A percentile compares a stretch with the other conserved stretches of the same genome.
phyloP scores from a whole-genome alignment of 352 stramenopile species.

The Pythium insidiosum region DNA sequence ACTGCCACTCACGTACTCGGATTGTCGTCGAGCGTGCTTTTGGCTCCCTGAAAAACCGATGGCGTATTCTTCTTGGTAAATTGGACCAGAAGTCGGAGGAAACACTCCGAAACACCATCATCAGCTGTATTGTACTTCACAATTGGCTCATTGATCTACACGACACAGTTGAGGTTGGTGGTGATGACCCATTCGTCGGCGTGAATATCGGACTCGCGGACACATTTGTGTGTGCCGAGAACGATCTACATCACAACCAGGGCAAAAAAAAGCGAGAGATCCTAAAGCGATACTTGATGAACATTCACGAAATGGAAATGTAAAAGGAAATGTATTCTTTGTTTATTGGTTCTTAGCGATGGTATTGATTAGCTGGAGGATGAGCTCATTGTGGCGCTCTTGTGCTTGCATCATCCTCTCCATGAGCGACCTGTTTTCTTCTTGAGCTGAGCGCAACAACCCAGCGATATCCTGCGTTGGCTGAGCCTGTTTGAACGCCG shows the following conservation, averaged over 20 bases:
- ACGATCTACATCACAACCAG: not conserved
- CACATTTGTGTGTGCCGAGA: not conserved
- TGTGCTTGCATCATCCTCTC: too few species aligned
- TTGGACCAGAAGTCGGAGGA: slow-evolving; percentile 1
- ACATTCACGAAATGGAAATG: not conserved
- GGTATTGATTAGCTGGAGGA: too few species aligned
- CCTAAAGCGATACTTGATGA: not conserved
- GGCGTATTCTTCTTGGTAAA: slow-evolving; percentile 1
- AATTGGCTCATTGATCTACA: slow-evolving; percentile 2
- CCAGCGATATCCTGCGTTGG: too few species aligned
- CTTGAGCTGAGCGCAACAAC: too few species aligned
- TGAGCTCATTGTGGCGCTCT: too few species aligned
- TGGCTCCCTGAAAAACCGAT: slow-evolving; percentile 4
- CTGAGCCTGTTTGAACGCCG: too few species aligned
- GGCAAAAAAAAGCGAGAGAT: not conserved
- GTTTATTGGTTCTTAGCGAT: too few species aligned
- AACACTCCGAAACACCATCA: slow-evolving; percentile 5
- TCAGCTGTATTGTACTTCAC: slow-evolving; percentile 5
- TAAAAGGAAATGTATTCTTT: too few species aligned
- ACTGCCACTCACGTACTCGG: not conserved
- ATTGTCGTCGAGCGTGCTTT: slow-evolving; percentile 1
- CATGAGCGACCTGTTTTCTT: too few species aligned
- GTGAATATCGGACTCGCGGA: not conserved
- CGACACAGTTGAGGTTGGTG: not conserved
- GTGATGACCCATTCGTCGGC: not conserved